Evolutionary conservation across 208 protist genomes (phyloP), one percentile per base, ranked within the genome.

Genomic region (Acanthamoeba lenticulata): DNA sequence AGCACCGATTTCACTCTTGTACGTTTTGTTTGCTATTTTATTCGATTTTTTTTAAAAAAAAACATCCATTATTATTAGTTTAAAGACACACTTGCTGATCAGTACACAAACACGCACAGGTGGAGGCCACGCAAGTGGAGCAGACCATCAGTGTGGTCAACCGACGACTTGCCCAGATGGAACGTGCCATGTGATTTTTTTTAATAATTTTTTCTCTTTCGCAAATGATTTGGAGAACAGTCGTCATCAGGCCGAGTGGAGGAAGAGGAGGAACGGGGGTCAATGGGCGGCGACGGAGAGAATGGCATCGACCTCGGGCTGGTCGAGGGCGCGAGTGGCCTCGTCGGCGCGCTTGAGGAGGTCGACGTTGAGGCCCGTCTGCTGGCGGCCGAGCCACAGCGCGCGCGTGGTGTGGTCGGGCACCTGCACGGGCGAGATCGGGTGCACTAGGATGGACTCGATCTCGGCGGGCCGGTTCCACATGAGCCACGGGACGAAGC

Each of bases 1-100:
- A 49, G 62, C 52, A 92, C 88, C 13, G 88, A 92, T 29, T 92
- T 92, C 27, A 57, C 45, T 19, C 45, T 92, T 29, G 88, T 92
- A 90, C 40, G 11, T n/a, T n/a, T n/a, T n/a, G n/a, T n/a, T n/a
- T n/a, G n/a, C n/a, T n/a, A n/a, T n/a, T n/a, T n/a, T n/a, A n/a
- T n/a, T n/a, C n/a, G n/a, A n/a, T n/a, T n/a, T n/a, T n/a, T n/a
- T n/a, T n/a, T n/a, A n/a, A n/a, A n/a, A n/a, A n/a, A n/a, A n/a
- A n/a, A n/a, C n/a, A n/a, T n/a, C n/a, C n/a, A n/a, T n/a, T n/a
- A n/a, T n/a, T n/a, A n/a, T n/a, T n/a, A n/a, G n/a, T n/a, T n/a
- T n/a, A n/a, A n/a, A n/a, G n/a, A n/a, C n/a, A n/a, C n/a, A n/a
- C n/a, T n/a, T n/a, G n/a, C n/a, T n/a, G n/a, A n/a, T n/a, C n/a